phyloP scores from a whole-genome alignment of 257 asterid genomes.

The Solanum etuberosum region DNA sequence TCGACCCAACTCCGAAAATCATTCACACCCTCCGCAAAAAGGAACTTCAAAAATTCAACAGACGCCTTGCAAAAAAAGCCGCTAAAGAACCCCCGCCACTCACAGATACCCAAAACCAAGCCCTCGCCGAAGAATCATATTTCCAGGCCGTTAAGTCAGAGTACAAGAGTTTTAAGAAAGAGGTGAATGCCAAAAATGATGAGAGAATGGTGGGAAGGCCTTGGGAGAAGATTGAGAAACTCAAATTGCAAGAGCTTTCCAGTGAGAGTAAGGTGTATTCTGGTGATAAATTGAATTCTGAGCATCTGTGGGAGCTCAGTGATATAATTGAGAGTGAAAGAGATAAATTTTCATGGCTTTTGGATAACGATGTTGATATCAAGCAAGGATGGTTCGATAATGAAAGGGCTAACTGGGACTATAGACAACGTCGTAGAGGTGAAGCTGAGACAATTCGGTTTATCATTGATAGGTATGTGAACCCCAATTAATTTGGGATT shows the following conservation, averaged over 20 bases:
- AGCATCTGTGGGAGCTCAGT: slow-evolving; percentile 61
- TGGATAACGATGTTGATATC: slow-evolving; percentile 64
- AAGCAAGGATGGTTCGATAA: slow-evolving; percentile 36
- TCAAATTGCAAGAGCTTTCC: slow-evolving; percentile 49
- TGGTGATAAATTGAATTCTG: slow-evolving; percentile 44
- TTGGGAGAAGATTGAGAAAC: slow-evolving; percentile 74
- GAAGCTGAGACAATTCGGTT: slow-evolving; percentile 54
- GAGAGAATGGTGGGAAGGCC: slow-evolving; percentile 67
- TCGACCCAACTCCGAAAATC: slow-evolving; percentile 72
- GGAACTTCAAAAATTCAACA: slow-evolving; percentile 65
- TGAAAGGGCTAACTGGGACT: slow-evolving; percentile 33
- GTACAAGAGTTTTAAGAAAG: slow-evolving; percentile 44
- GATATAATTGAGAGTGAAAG: slow-evolving; percentile 68
- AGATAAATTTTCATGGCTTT: slow-evolving; percentile 67
- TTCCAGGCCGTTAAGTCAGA: slow-evolving; percentile 57
- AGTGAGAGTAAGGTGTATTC: slow-evolving; percentile 32
- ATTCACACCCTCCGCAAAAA: slow-evolving; percentile 83
- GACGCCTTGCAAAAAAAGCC: slow-evolving; percentile 56
- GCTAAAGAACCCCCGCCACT: slow-evolving; percentile 43
- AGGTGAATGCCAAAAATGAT: slow-evolving; percentile 6
- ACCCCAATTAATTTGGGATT: not conserved
- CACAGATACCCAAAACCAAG: slow-evolving; percentile 36
- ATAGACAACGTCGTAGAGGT: slow-evolving; percentile 34
- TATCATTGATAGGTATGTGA: slow-evolving; percentile 44
- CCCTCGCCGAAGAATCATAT: slow-evolving; percentile 41